A percentile compares a stretch with the other conserved stretches of the same genome.
Evolutionary conservation across 2,329 filamentous ascomycete genomes (phyloP).

Genomic region (Chrysoporthe austroafricana): DNA sequence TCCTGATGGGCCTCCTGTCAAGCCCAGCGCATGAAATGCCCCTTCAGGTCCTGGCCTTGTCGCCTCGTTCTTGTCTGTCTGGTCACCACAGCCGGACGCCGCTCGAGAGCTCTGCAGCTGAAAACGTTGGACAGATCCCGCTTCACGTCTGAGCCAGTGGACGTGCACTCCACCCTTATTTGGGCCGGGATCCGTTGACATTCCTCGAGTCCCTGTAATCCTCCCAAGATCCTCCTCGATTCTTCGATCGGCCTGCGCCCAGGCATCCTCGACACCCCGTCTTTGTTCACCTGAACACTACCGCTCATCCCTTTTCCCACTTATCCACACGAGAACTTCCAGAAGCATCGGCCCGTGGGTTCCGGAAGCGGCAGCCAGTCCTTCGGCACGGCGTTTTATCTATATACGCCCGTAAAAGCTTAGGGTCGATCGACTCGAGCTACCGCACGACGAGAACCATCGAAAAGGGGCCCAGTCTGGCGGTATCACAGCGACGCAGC

Average conservation of each 20-base stretch:
- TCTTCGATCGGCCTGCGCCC: neutral
- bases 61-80: neutral
- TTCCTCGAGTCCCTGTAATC: neutral
- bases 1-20: conserved; percentile 7
- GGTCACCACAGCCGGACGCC: neutral
- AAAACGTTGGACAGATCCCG: neutral
- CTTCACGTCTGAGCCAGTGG: conserved; percentile 6
- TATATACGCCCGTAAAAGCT: neutral
- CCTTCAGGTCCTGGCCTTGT: neutral
- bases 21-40: neutral
- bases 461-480: conserved; percentile 5
- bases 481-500: conserved; percentile 15
- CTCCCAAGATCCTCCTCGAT: conserved; percentile 6
- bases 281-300: neutral
- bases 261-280: neutral
- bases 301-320: neutral
- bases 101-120: neutral
- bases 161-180: conserved; percentile 8
- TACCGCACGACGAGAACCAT: neutral
- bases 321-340: neutral
- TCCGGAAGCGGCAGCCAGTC: neutral
- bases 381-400: neutral
- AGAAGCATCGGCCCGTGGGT: neutral
- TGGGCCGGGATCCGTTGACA: conserved; percentile 7
- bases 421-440: neutral